A percentile compares a stretch with the other conserved stretches of the same genome.
Evolutionary conservation across 768 basidiomycete species (phyloP).

Genomic region (Pluteus cervinus): DNA sequence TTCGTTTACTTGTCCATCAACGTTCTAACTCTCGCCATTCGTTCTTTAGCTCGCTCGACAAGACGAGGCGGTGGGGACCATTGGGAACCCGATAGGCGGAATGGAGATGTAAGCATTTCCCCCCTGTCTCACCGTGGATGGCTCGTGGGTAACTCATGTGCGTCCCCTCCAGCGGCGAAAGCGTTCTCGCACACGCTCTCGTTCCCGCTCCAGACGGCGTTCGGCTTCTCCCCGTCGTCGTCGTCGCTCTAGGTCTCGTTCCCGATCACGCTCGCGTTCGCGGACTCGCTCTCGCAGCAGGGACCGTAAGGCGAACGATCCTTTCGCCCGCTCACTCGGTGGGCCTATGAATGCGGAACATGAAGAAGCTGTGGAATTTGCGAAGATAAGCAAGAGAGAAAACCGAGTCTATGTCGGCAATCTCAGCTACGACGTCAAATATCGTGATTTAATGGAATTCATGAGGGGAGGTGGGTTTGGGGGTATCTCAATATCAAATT

Average conservation of each 20-base stretch:
- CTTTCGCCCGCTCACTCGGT: conserved; percentile 75
- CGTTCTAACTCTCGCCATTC: conserved; percentile 1
- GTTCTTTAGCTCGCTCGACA: conserved; percentile 21
- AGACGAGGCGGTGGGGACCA: conserved; percentile 61
- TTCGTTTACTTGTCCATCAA: too few relatives aligned
- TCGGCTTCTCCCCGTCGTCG: conserved; percentile 61
- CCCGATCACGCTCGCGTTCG: conserved; percentile 52
- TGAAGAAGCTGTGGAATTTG: conserved; percentile 93
- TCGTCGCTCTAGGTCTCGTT: conserved; percentile 42
- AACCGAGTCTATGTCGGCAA: conserved; percentile 99
- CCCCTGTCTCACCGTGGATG: not conserved
- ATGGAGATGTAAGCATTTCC: conserved; percentile 52
- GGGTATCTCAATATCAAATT: conserved; percentile 62
- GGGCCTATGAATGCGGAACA: conserved; percentile 88
- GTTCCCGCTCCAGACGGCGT: conserved; percentile 67
- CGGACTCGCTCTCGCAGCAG: conserved; percentile 65
- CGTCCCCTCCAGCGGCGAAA: conserved; percentile 46
- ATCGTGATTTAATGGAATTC: conserved; percentile 98
- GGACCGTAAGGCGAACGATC: conserved; percentile 53
- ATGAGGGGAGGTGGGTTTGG: conserved; percentile 99
- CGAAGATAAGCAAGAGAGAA: conserved; percentile 95
- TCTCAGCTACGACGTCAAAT: conserved; percentile 97
- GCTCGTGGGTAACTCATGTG: not conserved
- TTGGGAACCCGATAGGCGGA: conserved; percentile 80
- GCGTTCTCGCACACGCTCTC: conserved; percentile 60